Base-by-base conservation (phyloP, 768 basidiomycete species). In the Boletus bicolor region DNA sequence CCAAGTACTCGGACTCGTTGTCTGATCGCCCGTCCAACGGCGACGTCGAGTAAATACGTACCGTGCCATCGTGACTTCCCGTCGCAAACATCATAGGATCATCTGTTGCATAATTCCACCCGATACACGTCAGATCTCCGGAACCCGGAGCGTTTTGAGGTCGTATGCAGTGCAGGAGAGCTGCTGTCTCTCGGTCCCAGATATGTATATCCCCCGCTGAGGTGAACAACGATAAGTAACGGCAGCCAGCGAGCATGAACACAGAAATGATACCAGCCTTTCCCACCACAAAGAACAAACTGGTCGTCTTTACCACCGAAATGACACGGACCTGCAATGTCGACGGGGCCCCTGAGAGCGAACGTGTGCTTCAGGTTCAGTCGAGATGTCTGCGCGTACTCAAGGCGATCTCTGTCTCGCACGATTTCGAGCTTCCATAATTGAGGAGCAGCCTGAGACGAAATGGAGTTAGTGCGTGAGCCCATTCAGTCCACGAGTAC, bases 261-360 rank as follows among this genome's bases (percentile, higher is more conserved):
- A 17, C 17, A 11, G 34, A 34, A 44, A 30, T 10, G 15, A 24
- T 17, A 63, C 71, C 38, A 47, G 83, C 89, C 78, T 81, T 92
- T 91, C 7, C 85, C 84, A 39, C 86, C 85, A 63, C 89, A 88
- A 6, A 92, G 75, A 11, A 93, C 84, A 43, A 91, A 75, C 63
- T 92, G 87, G 62, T 90, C 86, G 58, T 87, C 83, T 64, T 81
- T 82, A 17, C 90, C 91, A 37, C 89, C 90, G 52, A 92, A 91
- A 72, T 91, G 89, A 64, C 87, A 89, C 8, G 86, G 83, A 0
- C 91, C 91, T 2, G 89, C 85, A 62, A 91, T 89, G 62, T 91
- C 86, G 19, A 89, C 82, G 12, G 76, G 59, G 12, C 74, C 72
- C 65, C 85, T 88, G 9, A 88, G 85, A 76, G 84, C 80, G 65